phyloP scores from a whole-genome alignment of 345 rosid species.

The Populus deltoides region DNA sequence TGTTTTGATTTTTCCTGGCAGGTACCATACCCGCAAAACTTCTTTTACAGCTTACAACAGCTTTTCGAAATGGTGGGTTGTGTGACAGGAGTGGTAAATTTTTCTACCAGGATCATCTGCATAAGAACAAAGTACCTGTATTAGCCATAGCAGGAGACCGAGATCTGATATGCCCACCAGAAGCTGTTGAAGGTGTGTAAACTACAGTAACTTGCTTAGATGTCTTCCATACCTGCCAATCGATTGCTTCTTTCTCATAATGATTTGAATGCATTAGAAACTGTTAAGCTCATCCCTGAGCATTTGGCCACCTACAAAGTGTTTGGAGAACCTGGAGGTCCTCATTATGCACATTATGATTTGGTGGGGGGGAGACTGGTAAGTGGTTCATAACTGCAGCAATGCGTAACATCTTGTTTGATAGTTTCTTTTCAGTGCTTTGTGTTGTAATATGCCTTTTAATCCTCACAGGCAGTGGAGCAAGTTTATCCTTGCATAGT shows the following conservation, averaged over 20 bases:
- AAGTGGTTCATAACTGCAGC: constrained; percentile 20
- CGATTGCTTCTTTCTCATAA: neutral
- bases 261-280: constrained; percentile 39
- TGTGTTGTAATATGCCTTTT: neutral
- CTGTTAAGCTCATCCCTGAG: constrained; percentile 52
- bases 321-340: constrained; percentile 60
- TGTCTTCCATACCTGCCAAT: constrained; percentile 7
- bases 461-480: constrained; percentile 69
- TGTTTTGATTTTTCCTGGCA: constrained; percentile 27
- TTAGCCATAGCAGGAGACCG: constrained; percentile 89
- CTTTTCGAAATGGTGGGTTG: constrained; percentile 78
- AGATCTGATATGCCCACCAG: constrained; percentile 92
- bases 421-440: constrained; percentile 13
- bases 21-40: constrained; percentile 94
- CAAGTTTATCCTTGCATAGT: constrained; percentile 83
- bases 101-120: constrained; percentile 69
- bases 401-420: constrained; percentile 5
- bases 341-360: constrained; percentile 79
- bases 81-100: constrained; percentile 74
- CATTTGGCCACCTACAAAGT: constrained; percentile 53
- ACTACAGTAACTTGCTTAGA: neutral
- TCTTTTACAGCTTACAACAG: constrained; percentile 84
- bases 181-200: constrained; percentile 76
- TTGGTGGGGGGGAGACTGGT: constrained; percentile 71
- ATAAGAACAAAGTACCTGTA: constrained; percentile 57